Evolutionary conservation across 2,329 filamentous ascomycete genomes (phyloP).

Genomic region (Bipolaris bicolor): DNA sequence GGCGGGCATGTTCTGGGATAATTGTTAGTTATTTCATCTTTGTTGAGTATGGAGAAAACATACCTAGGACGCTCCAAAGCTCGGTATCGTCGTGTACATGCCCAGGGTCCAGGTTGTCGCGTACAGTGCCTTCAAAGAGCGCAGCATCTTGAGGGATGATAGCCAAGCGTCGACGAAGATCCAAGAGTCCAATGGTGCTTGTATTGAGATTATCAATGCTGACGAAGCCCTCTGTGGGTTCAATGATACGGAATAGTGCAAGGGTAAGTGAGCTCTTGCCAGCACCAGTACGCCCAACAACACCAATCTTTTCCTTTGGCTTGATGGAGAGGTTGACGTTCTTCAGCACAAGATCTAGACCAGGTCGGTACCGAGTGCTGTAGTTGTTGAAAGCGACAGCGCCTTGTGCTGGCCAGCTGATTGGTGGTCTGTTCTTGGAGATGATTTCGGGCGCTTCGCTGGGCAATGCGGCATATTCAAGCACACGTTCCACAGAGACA

Average conservation of each 20-base stretch:
- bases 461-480: constrained; percentile 90
- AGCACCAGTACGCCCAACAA: constrained; percentile 93
- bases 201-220: constrained; percentile 90
- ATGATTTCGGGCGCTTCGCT: constrained; percentile 96
- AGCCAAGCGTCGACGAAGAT: constrained; percentile 85
- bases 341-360: constrained; percentile 89
- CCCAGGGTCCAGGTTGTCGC: constrained; percentile 94
- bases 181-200: constrained; percentile 84
- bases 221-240: constrained; percentile 80
- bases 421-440: constrained; percentile 81
- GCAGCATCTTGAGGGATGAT: constrained; percentile 99
- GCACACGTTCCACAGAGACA: constrained; percentile 94
- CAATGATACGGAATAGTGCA: constrained; percentile 93
- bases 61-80: constrained; percentile 92
- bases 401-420: constrained; percentile 89
- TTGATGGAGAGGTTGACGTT: constrained; percentile 92
- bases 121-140: constrained; percentile 88
- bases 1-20: constrained; percentile 79
- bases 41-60: constrained; percentile 39
- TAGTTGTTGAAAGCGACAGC: constrained; percentile 91
- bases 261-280: constrained; percentile 95
- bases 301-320: constrained; percentile 95
- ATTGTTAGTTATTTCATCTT: constrained; percentile 24
- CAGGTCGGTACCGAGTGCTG: constrained; percentile 89
- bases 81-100: constrained; percentile 97